Evolutionary conservation across 352 stramenopile genomes (phyloP), one percentile per base, ranked within the genome.

Genomic region (Phytopythium sindhum): DNA sequence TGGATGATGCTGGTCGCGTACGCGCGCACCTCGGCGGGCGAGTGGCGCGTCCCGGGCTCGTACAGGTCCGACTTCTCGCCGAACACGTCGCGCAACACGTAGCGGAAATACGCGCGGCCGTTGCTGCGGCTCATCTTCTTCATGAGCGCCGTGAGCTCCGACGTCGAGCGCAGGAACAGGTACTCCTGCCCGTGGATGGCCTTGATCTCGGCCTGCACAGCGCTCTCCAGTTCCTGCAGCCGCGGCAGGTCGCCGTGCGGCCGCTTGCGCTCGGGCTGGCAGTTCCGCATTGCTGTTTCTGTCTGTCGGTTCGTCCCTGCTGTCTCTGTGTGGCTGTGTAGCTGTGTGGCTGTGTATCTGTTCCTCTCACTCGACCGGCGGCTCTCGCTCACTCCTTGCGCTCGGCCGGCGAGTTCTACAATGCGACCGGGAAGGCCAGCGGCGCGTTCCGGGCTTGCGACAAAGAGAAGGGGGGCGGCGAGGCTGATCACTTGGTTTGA

Each of bases 101-200:
- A 93, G 39, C 81, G 81, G 58, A 95, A 93, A 72, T 95, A 95
- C 3, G 81, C 73, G 42, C 83, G 84, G 54, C 84, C 86, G 44
- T 89, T 80, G 28, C 80, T 69, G 57, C 86, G 78, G 35, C 80
- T 83, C 21, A 95, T 68, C 60, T 87, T 81, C 51, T 88, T 89
- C 68, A 95, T 79, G 21, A 91, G 67, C 56, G 66, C 63, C 60
- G 80, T 89, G 31, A 95, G 79, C 55, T 84, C 81, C 10, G 86
- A 92, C 14, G 75, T 89, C 24, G 84, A 82, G 48, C 86, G 84
- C 65, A 95, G 66, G 57, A 95, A 95, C n/a, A 91, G 70, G 45
- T 93, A 81, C 61, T 92, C 84, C 39, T 81, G 78, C 11, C 84
- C 84, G 23, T 76, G 65, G 23, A 87, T 68, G 60, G 74, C 75